Percentiles rank a stretch among this genome's conserved stretches.
These are phyloP conservation scores for Botryotinia globosa DNA, from an alignment of 2,329 filamentous ascomycete genomes.

Conservation along the genomic window DNA sequence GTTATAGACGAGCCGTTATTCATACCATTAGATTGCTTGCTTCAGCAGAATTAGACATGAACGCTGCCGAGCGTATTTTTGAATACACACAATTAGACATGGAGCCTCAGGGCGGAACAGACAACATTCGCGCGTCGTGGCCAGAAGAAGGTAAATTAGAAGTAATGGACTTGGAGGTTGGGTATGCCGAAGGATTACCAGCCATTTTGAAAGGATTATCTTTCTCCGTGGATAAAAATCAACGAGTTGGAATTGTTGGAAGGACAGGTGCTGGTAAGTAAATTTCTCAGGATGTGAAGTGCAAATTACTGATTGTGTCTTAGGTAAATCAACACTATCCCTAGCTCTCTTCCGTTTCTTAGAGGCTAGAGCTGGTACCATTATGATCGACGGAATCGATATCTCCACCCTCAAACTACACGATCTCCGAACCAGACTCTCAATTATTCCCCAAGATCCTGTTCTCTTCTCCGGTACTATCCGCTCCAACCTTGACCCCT, in stretches of 20 bases:
- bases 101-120: conserved; percentile 58
- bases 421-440: conserved; percentile 33
- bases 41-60: conserved; percentile 72
- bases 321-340: conserved; percentile 33
- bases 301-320: conserved; percentile 23
- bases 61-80: conserved; percentile 68
- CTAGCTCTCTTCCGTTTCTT: conserved; percentile 33
- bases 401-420: conserved; percentile 37
- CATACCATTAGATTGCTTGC: conserved; percentile 64
- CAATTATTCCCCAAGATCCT: conserved; percentile 53
- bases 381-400: conserved; percentile 35
- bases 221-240: conserved; percentile 62
- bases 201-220: conserved; percentile 66
- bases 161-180: conserved; percentile 66
- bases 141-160: conserved; percentile 69
- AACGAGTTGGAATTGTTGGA: conserved; percentile 43
- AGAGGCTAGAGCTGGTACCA: conserved; percentile 42
- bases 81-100: conserved; percentile 68
- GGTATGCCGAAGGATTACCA: conserved; percentile 68
- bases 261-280: conserved; percentile 35
- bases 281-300: conserved; percentile 2
- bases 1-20: conserved; percentile 61
- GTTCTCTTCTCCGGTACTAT: conserved; percentile 86
- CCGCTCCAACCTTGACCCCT: conserved; percentile 86
- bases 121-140: conserved; percentile 64